Conservation (phyloP, 2,329 filamentous ascomycete species). For the Sclerotinia minor region DNA sequence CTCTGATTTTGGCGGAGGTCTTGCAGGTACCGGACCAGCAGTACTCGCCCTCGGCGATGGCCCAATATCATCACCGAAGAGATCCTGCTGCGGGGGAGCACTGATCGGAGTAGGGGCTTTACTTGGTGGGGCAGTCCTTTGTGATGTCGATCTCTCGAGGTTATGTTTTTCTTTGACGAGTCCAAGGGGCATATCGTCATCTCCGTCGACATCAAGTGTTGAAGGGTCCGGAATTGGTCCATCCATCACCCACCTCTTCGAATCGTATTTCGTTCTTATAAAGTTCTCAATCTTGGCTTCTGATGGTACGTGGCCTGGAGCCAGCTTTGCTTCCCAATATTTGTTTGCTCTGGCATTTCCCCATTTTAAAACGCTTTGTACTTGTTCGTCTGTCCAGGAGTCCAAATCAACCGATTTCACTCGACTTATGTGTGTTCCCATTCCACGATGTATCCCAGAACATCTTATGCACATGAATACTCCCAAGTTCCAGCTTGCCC, state of each 20-base stretch:
- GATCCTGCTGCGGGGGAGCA: slow-evolving; percentile 63
- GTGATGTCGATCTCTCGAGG: slow-evolving; percentile 52
- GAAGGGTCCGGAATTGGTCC: slow-evolving; percentile 91
- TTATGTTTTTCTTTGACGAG: slow-evolving; percentile 67
- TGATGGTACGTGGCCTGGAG: slow-evolving; percentile 85
- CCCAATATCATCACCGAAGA: slow-evolving; percentile 76
- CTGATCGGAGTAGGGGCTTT: slow-evolving; percentile 38
- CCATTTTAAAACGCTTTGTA: slow-evolving; percentile 92
- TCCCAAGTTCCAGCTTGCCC: slow-evolving; percentile 98
- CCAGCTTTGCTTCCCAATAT: slow-evolving; percentile 97
- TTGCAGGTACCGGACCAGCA: slow-evolving; percentile 59
- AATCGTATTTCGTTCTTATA: slow-evolving; percentile 97
- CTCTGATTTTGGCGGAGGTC: slow-evolving; percentile 58
- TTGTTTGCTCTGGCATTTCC: slow-evolving; percentile 96
- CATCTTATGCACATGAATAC: slow-evolving; percentile 98
- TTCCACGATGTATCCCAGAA: slow-evolving; percentile 96
- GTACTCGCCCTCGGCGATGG: slow-evolving; percentile 69
- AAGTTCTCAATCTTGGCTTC: slow-evolving; percentile 99
- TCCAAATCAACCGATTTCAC: slow-evolving; percentile 98
- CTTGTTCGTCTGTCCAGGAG: slow-evolving; percentile 97
- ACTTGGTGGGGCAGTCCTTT: slow-evolving; percentile 37
- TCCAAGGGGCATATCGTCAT: slow-evolving; percentile 73
- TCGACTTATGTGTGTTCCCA: slow-evolving; percentile 97
- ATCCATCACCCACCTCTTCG: slow-evolving; percentile 99
- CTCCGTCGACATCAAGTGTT: slow-evolving; percentile 77